Evolutionary conservation across 2,329 filamentous ascomycete genomes (phyloP), one percentile per base, ranked within the genome.

Genomic region (Fusarium bactridioides): DNA sequence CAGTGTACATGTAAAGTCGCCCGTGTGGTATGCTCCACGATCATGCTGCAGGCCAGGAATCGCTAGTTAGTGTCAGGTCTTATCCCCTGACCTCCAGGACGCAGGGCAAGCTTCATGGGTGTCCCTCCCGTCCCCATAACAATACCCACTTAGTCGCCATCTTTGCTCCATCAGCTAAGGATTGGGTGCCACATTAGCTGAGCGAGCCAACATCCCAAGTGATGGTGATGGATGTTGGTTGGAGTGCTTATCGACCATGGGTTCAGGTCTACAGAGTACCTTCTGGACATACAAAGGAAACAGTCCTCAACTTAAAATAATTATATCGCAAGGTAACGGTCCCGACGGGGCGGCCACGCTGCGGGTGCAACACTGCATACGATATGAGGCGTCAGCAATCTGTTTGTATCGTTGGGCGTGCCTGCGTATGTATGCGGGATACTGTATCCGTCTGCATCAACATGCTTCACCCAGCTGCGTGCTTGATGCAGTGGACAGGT

Each of bases 121-220:
- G 62, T 61, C 55, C 59, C 70, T 64, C 56, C 70, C 62, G 61
- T 55, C 61, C 54, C 70, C 66, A 71, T 73, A 61, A 68, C 41
- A 48, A 47, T 61, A 48, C 41, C 70, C 70, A 73, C 70, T 73
- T 70, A 31, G 61, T 67, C 65, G 57, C 61, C 56, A 57, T 57
- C 62, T 62, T 45, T 58, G 69, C 70, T 67, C 65, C 69, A 60
- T 73, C 53, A 54, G 54, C 69, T 67, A 73, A 63, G 65, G 40
- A 60, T 54, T 56, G 27, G 61, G 65, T 67, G 31, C 48, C 55
- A 61, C 61, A 60, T 63, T 64, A 62, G 44, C 57, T 73, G 65
- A 63, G 56, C 37, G 61, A 67, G 48, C 69, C 53, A 73, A 50
- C 41, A 59, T 56, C 50, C 37, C 33, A 50, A 25, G 61, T 45